Evolutionary conservation across 768 basidiomycete species (phyloP).

Genomic region (Suillus subalutaceus): DNA sequence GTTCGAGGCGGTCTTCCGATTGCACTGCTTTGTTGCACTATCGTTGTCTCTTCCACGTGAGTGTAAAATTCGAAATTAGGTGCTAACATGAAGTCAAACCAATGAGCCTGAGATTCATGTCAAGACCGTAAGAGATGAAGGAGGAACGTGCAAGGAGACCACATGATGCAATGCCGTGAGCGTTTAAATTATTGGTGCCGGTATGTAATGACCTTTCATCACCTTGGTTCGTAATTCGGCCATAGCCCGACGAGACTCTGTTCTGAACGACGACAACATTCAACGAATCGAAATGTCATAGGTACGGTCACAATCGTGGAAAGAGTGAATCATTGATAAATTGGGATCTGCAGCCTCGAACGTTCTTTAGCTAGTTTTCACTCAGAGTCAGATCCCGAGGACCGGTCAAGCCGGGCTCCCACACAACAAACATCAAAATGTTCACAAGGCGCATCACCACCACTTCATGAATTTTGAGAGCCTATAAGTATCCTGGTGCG

Average conservation of each 20-base stretch:
- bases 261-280: neutral
- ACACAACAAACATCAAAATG: neutral
- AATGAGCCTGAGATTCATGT: neutral
- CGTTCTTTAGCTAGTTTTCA: neutral
- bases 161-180: neutral
- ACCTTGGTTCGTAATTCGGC: neutral
- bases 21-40: neutral
- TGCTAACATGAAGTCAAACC: neutral
- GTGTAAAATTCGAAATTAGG: neutral
- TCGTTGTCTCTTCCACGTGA: neutral
- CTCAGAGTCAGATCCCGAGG: neutral
- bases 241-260: neutral
- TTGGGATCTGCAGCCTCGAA: neutral
- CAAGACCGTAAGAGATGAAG: neutral
- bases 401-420: neutral
- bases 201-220: too few species aligned
- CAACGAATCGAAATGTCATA: neutral
- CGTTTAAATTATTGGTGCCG: neutral
- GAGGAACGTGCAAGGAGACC: conserved; percentile 1
- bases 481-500: conserved; percentile 4
- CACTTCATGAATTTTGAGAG: neutral
- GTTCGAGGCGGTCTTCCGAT: neutral
- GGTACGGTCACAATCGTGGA: neutral
- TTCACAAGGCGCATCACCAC: neutral
- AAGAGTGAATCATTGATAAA: neutral